phyloP scores from a whole-genome alignment of 495 filamentous ascomycete genomes.

The Hypoxylon cercidicola region DNA sequence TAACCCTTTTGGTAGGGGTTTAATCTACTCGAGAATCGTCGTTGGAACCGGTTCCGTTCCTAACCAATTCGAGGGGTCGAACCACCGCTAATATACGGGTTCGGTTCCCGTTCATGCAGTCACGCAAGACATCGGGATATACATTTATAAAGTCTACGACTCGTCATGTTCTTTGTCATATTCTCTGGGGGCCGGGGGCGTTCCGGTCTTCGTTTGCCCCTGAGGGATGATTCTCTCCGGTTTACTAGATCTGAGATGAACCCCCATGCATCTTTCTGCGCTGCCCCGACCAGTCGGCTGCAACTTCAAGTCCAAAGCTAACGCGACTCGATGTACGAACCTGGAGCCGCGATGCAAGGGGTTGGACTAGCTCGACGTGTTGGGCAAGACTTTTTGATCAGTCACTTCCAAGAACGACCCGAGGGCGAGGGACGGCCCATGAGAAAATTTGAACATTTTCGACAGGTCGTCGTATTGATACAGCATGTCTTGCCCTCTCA shows the following conservation, averaged over 20 bases:
- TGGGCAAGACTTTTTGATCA: neutral
- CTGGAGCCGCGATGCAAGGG: constrained; percentile 17
- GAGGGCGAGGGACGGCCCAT: neutral
- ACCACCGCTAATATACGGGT: too few relatives aligned
- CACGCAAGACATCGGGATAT: too few relatives aligned
- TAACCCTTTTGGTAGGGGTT: too few relatives aligned
- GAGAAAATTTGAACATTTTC: neutral
- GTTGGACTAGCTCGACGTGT: neutral
- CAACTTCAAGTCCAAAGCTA: neutral
- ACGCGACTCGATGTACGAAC: neutral
- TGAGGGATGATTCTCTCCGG: too few relatives aligned
- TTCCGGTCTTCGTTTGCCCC: too few relatives aligned
- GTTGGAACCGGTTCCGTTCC: too few relatives aligned
- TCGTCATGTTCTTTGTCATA: neutral
- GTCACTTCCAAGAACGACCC: neutral
- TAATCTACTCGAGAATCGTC: too few relatives aligned
- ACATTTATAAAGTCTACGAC: constrained; percentile 1
- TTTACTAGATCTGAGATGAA: too few relatives aligned
- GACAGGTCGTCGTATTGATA: neutral
- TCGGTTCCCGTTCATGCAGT: too few relatives aligned
- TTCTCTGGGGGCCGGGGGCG: neutral
- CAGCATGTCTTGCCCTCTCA: neutral
- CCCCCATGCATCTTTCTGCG: too few relatives aligned
- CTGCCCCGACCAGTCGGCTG: too few relatives aligned
- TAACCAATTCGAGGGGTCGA: too few relatives aligned